Conservation (phyloP, 2,329 filamentous ascomycete species). For the Penicillium vulpinum region DNA sequence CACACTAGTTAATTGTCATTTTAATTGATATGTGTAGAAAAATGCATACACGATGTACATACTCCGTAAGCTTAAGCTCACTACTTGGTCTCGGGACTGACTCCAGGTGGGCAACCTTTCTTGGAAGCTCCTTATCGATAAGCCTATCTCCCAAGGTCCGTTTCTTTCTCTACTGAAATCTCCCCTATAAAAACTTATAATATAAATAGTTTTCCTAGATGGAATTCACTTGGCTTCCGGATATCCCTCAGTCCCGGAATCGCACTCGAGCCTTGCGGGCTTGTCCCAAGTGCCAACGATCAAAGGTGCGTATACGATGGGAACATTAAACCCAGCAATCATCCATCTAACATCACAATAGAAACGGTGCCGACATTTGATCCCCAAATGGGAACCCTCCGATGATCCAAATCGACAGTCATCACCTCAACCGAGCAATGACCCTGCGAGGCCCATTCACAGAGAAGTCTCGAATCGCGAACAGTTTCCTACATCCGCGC, state of each 20-base stretch:
- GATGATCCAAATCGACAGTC: slow-evolving; percentile 1
- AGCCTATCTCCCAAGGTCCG: slow-evolving; percentile 5
- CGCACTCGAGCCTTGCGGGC: slow-evolving; percentile 33
- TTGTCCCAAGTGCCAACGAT: slow-evolving; percentile 35
- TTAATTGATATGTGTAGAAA: neutral
- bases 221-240: slow-evolving; percentile 39
- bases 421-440: neutral
- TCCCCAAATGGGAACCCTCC: slow-evolving; percentile 10
- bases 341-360: slow-evolving; percentile 11
- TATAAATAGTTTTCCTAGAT: slow-evolving; percentile 17
- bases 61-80: neutral
- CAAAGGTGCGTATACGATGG: slow-evolving; percentile 27
- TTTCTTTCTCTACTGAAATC: neutral
- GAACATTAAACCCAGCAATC: neutral
- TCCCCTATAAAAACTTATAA: neutral
- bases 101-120: no score
- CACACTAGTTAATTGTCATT: neutral
- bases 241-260: slow-evolving; percentile 36
- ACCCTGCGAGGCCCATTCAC: neutral
- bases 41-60: neutral
- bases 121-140: slow-evolving; percentile 15
- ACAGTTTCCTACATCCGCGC: neutral
- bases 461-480: neutral
- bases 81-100: no score
- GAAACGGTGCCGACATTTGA: slow-evolving; percentile 37